Base-by-base conservation (phyloP, 805 yeast species). In the Barnettozyma sucrosica region DNA sequence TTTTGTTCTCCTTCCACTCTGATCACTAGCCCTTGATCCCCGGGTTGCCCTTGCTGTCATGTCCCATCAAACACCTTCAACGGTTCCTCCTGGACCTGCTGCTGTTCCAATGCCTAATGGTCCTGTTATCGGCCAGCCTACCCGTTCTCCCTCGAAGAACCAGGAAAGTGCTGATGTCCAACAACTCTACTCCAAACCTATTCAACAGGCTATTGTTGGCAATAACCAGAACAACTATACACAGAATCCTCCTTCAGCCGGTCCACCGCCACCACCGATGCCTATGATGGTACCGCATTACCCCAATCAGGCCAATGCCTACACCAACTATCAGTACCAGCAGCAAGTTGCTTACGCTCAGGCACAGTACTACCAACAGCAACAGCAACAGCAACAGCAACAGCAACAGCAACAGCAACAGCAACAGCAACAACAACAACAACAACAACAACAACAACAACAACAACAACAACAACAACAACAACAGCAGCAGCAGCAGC, bases 261-360 rank as follows among this genome's bases (percentile, higher is more conserved):
- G 38, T 10, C 45, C 34, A n/a, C 39, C 47, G 13, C 44, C 48
- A 32, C 54, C 41, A 39, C 49, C 34, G 41, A 36, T 55, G 23
- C 59, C 59, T 7, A 24, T 54, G 48, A 52, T 57, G 52, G 56
- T 53, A 10, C 11, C 58, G 13, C 61, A 57, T 30, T 57, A 55
- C 25, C 56, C 55, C 7, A 38, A 45, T n/a, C 49, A 41, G 26
- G 45, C 40, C 24, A 36, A 36, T 20, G 38, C 45, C 32, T 41
- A 44, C 16, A 23, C 37, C 41, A 50, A 50, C 19, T 45, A 44
- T 32, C 57, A 51, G 39, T 43, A 47, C 23, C 55, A 59, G 41
- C 54, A 52, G 30, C 54, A 47, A 24, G 45, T 44, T 18, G 50
- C 50, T 10, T 50, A 40, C 39, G 45, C 45, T 8, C 53, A 53